phyloP scores from a whole-genome alignment of 2,329 filamentous ascomycete genomes.

The Fusarium multiceps region DNA sequence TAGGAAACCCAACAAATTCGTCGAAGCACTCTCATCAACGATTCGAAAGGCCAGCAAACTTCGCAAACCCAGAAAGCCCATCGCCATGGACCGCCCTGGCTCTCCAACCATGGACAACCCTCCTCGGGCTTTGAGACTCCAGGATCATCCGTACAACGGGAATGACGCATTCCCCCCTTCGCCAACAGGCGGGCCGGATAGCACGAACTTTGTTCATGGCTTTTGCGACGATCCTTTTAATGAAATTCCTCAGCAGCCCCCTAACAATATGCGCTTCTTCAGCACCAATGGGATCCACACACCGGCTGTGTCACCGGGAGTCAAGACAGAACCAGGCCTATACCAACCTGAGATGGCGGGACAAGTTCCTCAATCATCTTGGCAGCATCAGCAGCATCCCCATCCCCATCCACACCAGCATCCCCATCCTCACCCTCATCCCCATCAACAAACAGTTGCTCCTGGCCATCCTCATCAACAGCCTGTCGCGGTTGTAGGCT shows the following conservation, averaged over 20 bases:
- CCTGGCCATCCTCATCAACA: conserved; percentile 36
- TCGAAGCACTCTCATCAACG: conserved; percentile 56
- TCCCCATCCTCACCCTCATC: conserved; percentile 16
- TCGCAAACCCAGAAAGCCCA: conserved; percentile 47
- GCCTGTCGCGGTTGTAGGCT: conserved; percentile 23
- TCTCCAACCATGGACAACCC: conserved; percentile 51
- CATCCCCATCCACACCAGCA: conserved; percentile 22
- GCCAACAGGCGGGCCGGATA: conserved; percentile 44
- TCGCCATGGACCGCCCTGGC: conserved; percentile 41
- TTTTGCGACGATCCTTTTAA: conserved; percentile 55
- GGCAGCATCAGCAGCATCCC: conserved; percentile 42
- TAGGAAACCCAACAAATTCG: conserved; percentile 54
- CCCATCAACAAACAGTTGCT: conserved; percentile 15
- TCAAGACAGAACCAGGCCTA: conserved; percentile 48
- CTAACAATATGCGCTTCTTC: conserved; percentile 47
- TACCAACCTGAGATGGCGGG: conserved; percentile 42
- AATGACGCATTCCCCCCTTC: conserved; percentile 44
- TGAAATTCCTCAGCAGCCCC: conserved; percentile 47
- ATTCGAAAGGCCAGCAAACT: conserved; percentile 54
- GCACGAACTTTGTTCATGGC: conserved; percentile 51
- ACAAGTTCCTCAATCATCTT: conserved; percentile 34
- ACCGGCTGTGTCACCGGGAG: conserved; percentile 54
- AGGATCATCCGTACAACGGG: conserved; percentile 42
- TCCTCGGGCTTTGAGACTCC: conserved; percentile 50
- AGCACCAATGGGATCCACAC: conserved; percentile 50